Evolutionary conservation across 305 asterid genomes (phyloP).

Genomic region (Fraxinus ornus): DNA sequence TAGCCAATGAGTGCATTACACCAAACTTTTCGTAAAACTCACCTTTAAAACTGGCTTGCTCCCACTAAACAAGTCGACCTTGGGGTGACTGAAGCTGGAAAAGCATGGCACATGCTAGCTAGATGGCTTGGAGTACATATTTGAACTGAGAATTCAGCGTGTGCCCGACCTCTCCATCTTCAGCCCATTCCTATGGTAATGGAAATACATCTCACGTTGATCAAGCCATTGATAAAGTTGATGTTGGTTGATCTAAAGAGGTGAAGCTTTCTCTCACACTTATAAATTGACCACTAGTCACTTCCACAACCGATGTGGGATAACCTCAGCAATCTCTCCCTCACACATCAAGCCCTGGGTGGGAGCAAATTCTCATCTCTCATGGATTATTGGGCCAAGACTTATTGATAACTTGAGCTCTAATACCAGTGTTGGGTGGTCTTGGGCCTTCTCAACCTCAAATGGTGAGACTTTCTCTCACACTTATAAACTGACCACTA

Average conservation of each 20-base stretch:
- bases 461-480: neutral
- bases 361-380: neutral
- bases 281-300: no score
- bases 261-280: neutral
- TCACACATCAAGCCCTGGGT: neutral
- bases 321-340: neutral
- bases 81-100: conserved; percentile 23
- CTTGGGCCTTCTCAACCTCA: neutral
- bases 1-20: neutral
- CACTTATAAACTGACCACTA: neutral
- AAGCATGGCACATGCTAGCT: conserved; percentile 30
- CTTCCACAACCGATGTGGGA: no score
- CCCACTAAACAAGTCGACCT: neutral
- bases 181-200: neutral
- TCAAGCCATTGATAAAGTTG: neutral
- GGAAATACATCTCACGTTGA: neutral
- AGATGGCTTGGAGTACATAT: neutral
- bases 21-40: neutral
- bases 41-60: neutral
- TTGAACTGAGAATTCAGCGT: conserved; percentile 15
- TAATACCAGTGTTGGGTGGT: neutral
- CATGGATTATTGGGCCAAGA: neutral
- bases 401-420: no score
- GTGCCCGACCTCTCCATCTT: conserved; percentile 28
- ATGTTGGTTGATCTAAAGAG: neutral